Conservation (phyloP, 352 stramenopile species). For the Phytophthora capsici region DNA sequence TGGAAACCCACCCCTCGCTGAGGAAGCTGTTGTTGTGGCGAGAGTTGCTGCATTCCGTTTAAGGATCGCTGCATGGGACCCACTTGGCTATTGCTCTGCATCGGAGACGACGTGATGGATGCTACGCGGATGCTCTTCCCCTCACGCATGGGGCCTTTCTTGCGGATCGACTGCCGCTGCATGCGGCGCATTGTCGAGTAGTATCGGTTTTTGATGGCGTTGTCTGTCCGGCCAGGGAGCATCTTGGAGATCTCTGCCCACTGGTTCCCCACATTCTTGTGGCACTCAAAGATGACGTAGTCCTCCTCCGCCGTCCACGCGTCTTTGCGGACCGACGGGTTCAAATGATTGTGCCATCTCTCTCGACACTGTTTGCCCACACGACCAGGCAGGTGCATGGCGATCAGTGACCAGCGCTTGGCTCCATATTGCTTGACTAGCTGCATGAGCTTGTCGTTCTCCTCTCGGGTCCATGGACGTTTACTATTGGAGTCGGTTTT, state of each 20-base stretch:
- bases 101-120: conserved; percentile 53
- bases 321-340: conserved; percentile 88
- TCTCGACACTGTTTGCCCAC: conserved; percentile 92
- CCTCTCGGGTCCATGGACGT: conserved; percentile 84
- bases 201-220: conserved; percentile 93
- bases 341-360: conserved; percentile 91
- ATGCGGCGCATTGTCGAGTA: conserved; percentile 93
- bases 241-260: conserved; percentile 94
- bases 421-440: conserved; percentile 90
- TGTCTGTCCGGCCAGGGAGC: conserved; percentile 89
- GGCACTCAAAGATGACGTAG: conserved; percentile 90
- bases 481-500: conserved; percentile 89
- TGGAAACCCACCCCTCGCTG: conserved; percentile 45
- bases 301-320: conserved; percentile 92
- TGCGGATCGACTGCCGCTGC: conserved; percentile 87
- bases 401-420: conserved; percentile 91
- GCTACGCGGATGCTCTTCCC: conserved; percentile 83
- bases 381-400: conserved; percentile 86
- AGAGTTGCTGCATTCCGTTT: conserved; percentile 32
- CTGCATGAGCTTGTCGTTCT: conserved; percentile 91
- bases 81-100: conserved; percentile 33
- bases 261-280: conserved; percentile 93
- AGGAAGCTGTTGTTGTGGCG: conserved; percentile 22
- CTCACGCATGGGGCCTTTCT: conserved; percentile 83
- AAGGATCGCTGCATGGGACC: conserved; percentile 24